Conservation (phyloP, 352 stramenopile genomes). For the Globisporangium splendens region DNA sequence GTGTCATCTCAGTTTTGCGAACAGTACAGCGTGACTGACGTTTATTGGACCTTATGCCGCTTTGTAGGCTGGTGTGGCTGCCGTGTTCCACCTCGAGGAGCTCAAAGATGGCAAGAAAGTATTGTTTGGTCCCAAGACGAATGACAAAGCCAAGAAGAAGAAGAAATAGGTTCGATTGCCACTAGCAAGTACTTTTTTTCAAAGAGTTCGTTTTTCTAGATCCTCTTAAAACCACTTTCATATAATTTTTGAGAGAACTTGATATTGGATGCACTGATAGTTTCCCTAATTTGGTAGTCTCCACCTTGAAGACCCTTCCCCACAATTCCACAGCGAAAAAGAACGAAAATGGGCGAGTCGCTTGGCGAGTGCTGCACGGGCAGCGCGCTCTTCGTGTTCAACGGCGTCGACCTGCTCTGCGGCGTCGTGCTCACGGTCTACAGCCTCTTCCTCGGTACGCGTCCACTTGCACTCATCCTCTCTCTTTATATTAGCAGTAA, state of each 20-base stretch:
- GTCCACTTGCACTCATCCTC: background rate
- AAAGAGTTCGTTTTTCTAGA: no score
- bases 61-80: conserved; percentile 29
- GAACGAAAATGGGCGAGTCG: conserved; percentile 7
- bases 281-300: background rate
- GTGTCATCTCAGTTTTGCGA: background rate
- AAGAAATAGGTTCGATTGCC: conserved; percentile 1
- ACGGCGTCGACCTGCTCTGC: conserved; percentile 67
- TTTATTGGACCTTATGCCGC: background rate
- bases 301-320: no score
- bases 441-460: conserved; percentile 51
- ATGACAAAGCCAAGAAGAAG: conserved; percentile 1
- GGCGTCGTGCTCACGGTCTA: conserved; percentile 60
- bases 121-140: conserved; percentile 13
- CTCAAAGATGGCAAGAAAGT: conserved; percentile 46
- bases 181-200: no score
- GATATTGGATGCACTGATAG: background rate
- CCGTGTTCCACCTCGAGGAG: conserved; percentile 52
- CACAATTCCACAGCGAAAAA: background rate
- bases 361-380: conserved; percentile 47
- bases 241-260: no score
- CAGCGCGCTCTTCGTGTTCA: conserved; percentile 70
- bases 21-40: background rate
- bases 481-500: background rate
- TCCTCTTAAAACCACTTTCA: no score